Evolutionary conservation across 2,329 filamentous ascomycete species (phyloP), one percentile per base, ranked within the genome.

Genomic region (Balansia obtecta): DNA sequence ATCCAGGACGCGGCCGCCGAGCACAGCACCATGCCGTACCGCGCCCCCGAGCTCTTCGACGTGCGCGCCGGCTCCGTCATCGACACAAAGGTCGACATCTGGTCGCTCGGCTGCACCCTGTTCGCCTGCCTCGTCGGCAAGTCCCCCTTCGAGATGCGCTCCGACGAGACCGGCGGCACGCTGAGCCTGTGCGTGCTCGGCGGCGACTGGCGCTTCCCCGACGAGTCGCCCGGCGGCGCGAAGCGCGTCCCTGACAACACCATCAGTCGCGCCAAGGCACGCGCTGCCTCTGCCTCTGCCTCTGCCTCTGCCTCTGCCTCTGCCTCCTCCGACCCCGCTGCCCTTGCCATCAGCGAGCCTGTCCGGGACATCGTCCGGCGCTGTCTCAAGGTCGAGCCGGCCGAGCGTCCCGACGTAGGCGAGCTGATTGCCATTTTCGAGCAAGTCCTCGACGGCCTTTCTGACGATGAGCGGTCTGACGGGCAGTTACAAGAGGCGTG

Each of bases 21-120:
- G 67, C 91, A 97, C 73, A 91, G 84, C 56, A 98, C 93, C 40
- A 97, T 98, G 91, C 90, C 93, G 0, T 98, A 98, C 71, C 88
- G 93, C 53, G 93, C 93, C 1, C 93, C 93, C 0, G 93, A 98
- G 69, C 82, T 98, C 53, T 98, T 98, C 68, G 93, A 98, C 66
- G 93, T 97, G 51, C 95, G 95, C 70, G 96, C 89, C 3, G 91
- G 88, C 55, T 83, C 85, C 46, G 80, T 88, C 47, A 85, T 98
- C 62, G 93, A 97, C 68, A 95, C 90, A 12, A 96, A 96, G 65
- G 88, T 95, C 40, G 93, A 98, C 67, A 95, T 98, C 57, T 98
- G 93, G 93, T 95, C 88, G 15, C 72, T 98, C 20, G 93, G 93
- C 48, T 97, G 93, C 73, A 97, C 93, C n/a, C 75, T 98, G 43